A percentile compares a stretch with the other conserved stretches of the same genome.
Evolutionary conservation across 768 basidiomycete species (phyloP).

Genomic region (Collybiopsis luxurians): DNA sequence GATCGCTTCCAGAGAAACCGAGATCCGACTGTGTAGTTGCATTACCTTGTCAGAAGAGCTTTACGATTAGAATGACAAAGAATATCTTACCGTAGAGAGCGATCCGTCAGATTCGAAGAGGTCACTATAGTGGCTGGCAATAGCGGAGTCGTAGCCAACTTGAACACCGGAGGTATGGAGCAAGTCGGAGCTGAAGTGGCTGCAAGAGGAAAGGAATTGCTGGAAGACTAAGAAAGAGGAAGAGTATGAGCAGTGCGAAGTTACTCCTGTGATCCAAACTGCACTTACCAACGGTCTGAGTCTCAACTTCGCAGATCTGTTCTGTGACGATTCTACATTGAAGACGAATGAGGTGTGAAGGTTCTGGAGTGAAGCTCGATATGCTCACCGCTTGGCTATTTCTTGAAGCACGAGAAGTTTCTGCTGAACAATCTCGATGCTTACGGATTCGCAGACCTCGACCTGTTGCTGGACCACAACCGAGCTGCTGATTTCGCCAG

Average conservation of each 20-base stretch:
- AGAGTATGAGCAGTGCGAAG: no score
- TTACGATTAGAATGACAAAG: neutral
- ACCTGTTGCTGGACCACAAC: conserved; percentile 31
- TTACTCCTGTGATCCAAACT: no score
- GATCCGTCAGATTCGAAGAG: conserved; percentile 11
- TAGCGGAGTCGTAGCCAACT: conserved; percentile 17
- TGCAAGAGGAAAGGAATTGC: conserved; percentile 7
- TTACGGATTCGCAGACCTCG: conserved; percentile 37
- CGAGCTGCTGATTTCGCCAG: conserved; percentile 31
- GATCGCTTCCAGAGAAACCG: conserved; percentile 17
- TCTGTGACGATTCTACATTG: conserved; percentile 38
- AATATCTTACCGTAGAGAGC: neutral
- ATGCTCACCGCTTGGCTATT: conserved; percentile 39
- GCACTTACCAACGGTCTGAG: conserved; percentile 25
- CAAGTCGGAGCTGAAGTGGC: conserved; percentile 16
- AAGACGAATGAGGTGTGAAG: neutral
- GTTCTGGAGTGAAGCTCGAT: neutral
- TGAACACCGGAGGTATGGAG: conserved; percentile 15
- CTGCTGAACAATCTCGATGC: conserved; percentile 42
- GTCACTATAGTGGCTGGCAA: conserved; percentile 13
- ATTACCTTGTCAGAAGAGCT: neutral
- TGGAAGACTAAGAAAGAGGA: neutral
- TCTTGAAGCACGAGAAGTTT: conserved; percentile 40
- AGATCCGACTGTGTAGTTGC: conserved; percentile 5
- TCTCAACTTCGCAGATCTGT: conserved; percentile 48